Base-by-base conservation (phyloP, 75 land plant genomes). In the Picea glauca region DNA sequence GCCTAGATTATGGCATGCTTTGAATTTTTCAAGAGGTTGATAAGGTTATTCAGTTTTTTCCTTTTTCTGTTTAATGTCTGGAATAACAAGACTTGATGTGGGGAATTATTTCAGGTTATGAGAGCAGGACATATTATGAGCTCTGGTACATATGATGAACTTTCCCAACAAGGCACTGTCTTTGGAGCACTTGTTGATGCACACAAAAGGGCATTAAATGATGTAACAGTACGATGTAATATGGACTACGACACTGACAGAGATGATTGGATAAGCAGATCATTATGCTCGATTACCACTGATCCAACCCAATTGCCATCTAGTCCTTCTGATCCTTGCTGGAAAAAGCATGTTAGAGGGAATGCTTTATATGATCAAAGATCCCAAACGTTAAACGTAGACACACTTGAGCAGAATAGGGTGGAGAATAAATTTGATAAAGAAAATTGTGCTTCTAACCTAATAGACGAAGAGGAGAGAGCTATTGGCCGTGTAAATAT, bases 401-500 rank as follows among this genome's bases (percentile, higher is more conserved):
- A 65, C 38, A 46, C 7, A 18, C 33, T 13, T 68, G 73, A 68
- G 13, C 18, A 7, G 73, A 68, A 68, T 20, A 46, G 20, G 21
- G 40, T 38, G 46, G 46, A 68, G 73, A 68, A 68, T 40, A n/a
- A 68, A 46, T 40, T 46, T 68, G 54, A 68, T 68, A 50, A 46
- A 2, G 21, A 17, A 5, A 50, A 50, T 9, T 18, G 43, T 35
- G 21, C 46, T 68, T 68, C 73, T 35, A 83, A 57, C 9, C 76
- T 86, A 26, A 80, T 83, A 54, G 82, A 86, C 21, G 87, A 83
- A 33, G 85, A 86, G 63, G 58, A 80, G 62, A 78, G 87, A 58
- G 80, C 76, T 35, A 35, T 82, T 54, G 87, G 87, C 13, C 80
- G 74, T 60, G 87, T 86, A 50, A 62, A 76, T 15, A 66, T 82